phyloP scores from a whole-genome alignment of 805 yeast species.

The Komagataella pastoris region DNA sequence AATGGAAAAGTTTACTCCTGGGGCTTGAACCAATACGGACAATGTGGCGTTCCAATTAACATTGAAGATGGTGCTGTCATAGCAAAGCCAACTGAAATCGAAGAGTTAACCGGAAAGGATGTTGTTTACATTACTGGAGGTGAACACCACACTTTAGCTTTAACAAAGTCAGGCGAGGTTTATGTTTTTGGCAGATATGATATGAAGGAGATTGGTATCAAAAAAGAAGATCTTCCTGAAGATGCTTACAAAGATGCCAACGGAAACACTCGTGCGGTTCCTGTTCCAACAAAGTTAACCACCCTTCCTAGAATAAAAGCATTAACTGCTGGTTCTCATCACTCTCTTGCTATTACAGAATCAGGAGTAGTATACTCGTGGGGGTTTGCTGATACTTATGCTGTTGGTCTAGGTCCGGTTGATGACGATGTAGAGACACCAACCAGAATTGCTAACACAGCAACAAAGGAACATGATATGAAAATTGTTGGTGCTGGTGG shows the following conservation, averaged over 20 bases:
- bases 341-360: slow-evolving; percentile 70
- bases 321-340: slow-evolving; percentile 84
- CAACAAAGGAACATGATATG: slow-evolving; percentile 72
- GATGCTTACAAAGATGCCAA: slow-evolving; percentile 62
- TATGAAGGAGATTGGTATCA: slow-evolving; percentile 85
- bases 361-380: slow-evolving; percentile 86
- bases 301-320: slow-evolving; percentile 42
- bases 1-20: slow-evolving; percentile 67
- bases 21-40: slow-evolving; percentile 97
- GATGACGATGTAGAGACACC: slow-evolving; percentile 84
- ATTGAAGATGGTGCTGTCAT: slow-evolving; percentile 81
- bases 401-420: slow-evolving; percentile 79
- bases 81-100: slow-evolving; percentile 61
- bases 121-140: slow-evolving; percentile 73
- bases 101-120: slow-evolving; percentile 43
- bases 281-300: slow-evolving; percentile 62
- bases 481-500: slow-evolving; percentile 85
- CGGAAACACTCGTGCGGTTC: slow-evolving; percentile 74
- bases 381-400: slow-evolving; percentile 98
- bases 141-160: slow-evolving; percentile 83
- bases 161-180: slow-evolving; percentile 59
- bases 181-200: slow-evolving; percentile 86
- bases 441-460: slow-evolving; percentile 85
- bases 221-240: slow-evolving; percentile 52
- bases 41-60: slow-evolving; percentile 72